Evolutionary conservation across 176 grass and related monocot species (phyloP), one percentile per base, ranked within the genome.

Genomic region (Rhynchospora pubera): DNA sequence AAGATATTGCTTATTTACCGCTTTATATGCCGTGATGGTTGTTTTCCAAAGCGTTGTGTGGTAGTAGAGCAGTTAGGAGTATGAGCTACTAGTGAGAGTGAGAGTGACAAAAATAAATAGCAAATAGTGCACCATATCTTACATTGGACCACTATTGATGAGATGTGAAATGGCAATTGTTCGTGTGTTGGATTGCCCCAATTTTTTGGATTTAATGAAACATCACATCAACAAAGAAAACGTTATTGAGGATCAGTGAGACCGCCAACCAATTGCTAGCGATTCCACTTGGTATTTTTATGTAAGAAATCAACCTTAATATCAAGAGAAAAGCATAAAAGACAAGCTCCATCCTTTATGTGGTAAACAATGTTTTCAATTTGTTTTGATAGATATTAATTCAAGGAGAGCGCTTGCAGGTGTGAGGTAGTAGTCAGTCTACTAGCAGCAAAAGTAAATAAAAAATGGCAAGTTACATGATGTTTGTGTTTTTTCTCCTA

Each of bases 21-120:
- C 11, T 51, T 53, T 28, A 75, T 75, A 75, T 52, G 71, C 15
- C 53, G 71, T 75, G 71, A 75, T 28, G 46, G 22, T 70, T 21
- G 12, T 53, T 53, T 28, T 52, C 22, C 47, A 75, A 51, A 48
- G 18, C 71, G 2, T 15, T 75, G 56, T 79, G 77, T 78, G 74
- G 77, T 79, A 39, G 70, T 75, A 75, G 56, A 60, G 55, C 21
- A 43, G 18, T 52, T 61, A 43, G 45, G 0, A 18, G n/a, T 39
- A 15, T 81, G 61, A 82, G 79, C 79, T 82, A 52, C 61, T 52
- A 82, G 23, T 82, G 57, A 60, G 77, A 80, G 77, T 80, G 77
- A 62, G 77, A 62, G 61, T 82, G 79, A 82, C 53, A 65, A 82
- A 82, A 82, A 82, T 51, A 34, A 82, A 79, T 61, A 64, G 58